Evolutionary conservation across 2,329 filamentous ascomycete species (phyloP).

Genomic region (Orbilia oligospora): DNA sequence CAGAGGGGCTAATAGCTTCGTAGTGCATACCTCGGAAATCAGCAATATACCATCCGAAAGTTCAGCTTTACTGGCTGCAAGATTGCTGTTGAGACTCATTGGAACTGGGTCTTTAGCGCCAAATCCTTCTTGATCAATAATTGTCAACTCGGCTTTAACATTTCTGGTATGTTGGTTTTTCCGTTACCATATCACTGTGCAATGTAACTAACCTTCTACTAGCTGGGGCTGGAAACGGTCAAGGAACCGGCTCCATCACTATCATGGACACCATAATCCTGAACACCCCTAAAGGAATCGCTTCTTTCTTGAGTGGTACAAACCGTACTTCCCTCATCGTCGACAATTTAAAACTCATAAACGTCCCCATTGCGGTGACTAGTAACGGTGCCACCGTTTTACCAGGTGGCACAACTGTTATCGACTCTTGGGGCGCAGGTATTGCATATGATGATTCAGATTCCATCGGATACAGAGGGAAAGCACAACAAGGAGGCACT

Average conservation of each 20-base stretch:
- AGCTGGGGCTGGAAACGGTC: slow-evolving; percentile 67
- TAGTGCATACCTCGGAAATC: slow-evolving; percentile 72
- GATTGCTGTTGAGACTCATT: slow-evolving; percentile 83
- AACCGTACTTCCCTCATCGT: slow-evolving; percentile 75
- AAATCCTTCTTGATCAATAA: slow-evolving; percentile 36
- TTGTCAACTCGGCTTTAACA: slow-evolving; percentile 33
- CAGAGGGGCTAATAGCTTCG: neutral
- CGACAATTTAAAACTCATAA: slow-evolving; percentile 71
- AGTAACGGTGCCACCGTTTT: slow-evolving; percentile 74
- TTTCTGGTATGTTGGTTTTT: slow-evolving; percentile 16
- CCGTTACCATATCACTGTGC: no score
- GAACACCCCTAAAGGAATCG: slow-evolving; percentile 9
- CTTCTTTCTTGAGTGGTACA: slow-evolving; percentile 16
- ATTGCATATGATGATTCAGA: slow-evolving; percentile 75
- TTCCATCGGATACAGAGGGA: slow-evolving; percentile 68
- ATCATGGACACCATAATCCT: slow-evolving; percentile 69
- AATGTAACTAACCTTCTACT: slow-evolving; percentile 63
- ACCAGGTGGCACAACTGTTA: slow-evolving; percentile 75
- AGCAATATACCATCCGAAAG: slow-evolving; percentile 85
- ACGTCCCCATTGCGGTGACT: slow-evolving; percentile 70
- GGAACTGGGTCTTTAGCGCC: slow-evolving; percentile 76
- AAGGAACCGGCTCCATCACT: slow-evolving; percentile 72
- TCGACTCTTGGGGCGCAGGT: slow-evolving; percentile 84
- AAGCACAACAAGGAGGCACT: slow-evolving; percentile 67
- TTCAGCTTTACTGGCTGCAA: slow-evolving; percentile 84